Evolutionary conservation across 345 rosid genomes (phyloP).

Genomic region (Arabidopsis arenosa): DNA sequence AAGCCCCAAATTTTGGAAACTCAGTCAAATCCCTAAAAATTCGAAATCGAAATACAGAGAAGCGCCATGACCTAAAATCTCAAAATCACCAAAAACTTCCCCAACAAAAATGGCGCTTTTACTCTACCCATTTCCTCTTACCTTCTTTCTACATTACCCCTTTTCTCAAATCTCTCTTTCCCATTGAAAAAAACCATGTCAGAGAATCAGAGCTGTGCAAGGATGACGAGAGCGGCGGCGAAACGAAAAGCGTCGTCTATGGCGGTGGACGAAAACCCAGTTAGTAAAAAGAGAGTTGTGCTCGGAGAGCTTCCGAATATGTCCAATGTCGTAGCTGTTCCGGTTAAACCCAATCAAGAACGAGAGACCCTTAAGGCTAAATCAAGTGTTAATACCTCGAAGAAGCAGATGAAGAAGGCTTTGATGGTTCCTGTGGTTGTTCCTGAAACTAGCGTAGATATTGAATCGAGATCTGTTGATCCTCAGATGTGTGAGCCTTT

Average conservation of each 20-base stretch:
- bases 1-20: conserved; percentile 18
- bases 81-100: conserved; percentile 17
- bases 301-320: conserved; percentile 40
- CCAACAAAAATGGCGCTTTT: conserved; percentile 35
- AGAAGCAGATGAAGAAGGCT: conserved; percentile 33
- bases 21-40: conserved; percentile 27
- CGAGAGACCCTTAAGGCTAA: conserved; percentile 3
- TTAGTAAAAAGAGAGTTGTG: conserved; percentile 37
- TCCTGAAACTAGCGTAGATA: not conserved
- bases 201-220: conserved; percentile 39
- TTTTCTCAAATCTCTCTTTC: not conserved
- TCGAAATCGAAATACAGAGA: conserved; percentile 25
- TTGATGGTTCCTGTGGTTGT: not conserved
- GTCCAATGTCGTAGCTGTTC: conserved; percentile 36
- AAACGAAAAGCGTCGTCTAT: conserved; percentile 40
- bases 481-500: conserved; percentile 43
- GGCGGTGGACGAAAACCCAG: conserved; percentile 23
- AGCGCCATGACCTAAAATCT: conserved; percentile 37
- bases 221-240: conserved; percentile 42
- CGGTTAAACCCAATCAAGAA: conserved; percentile 3
- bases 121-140: not conserved
- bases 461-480: conserved; percentile 38
- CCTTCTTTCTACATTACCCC: not conserved
- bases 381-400: not conserved
- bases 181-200: conserved; percentile 24